Evolutionary conservation across 129 eudicot genomes (phyloP).

Genomic region (Calendula officinalis): DNA sequence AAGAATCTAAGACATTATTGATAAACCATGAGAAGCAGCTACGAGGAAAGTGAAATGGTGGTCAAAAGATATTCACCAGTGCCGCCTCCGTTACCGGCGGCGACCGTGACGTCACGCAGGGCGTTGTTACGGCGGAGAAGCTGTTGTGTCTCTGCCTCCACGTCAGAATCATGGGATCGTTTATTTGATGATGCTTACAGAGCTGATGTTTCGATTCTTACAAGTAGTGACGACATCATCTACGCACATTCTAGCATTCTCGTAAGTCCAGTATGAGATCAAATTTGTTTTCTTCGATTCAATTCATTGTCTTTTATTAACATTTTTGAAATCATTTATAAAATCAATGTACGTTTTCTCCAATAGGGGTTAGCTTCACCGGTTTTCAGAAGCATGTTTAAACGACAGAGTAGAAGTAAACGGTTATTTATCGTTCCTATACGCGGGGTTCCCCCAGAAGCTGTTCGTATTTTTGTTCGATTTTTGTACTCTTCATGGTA

Average conservation of each 20-base stretch:
- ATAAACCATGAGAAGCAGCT: conserved; percentile 24
- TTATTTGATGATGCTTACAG: conserved; percentile 85
- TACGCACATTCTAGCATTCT: conserved; percentile 71
- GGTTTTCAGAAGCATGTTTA: conserved; percentile 57
- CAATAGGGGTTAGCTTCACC: conserved; percentile 82
- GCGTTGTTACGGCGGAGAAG: conserved; percentile 22
- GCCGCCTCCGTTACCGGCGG: conserved; percentile 62
- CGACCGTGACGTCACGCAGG: neutral
- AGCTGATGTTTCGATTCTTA: conserved; percentile 73
- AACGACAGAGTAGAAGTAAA: conserved; percentile 33
- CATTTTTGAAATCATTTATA: neutral
- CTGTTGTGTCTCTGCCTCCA: conserved; percentile 21
- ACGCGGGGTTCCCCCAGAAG: conserved; percentile 68
- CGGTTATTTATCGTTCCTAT: conserved; percentile 47
- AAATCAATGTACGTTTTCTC: neutral
- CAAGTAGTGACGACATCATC: conserved; percentile 50
- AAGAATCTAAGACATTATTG: conserved; percentile 22
- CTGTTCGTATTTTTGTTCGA: conserved; percentile 74
- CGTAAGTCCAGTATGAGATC: conserved; percentile 38
- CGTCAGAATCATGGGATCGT: conserved; percentile 53
- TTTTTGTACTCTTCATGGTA: conserved; percentile 90
- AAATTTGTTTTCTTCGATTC: neutral
- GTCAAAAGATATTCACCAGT: conserved; percentile 30
- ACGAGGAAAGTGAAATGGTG: conserved; percentile 27
- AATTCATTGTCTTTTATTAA: neutral